These are phyloP conservation scores for Phytophthora pini DNA, from an alignment of 352 stramenopile species.

Conservation along the genomic window DNA sequence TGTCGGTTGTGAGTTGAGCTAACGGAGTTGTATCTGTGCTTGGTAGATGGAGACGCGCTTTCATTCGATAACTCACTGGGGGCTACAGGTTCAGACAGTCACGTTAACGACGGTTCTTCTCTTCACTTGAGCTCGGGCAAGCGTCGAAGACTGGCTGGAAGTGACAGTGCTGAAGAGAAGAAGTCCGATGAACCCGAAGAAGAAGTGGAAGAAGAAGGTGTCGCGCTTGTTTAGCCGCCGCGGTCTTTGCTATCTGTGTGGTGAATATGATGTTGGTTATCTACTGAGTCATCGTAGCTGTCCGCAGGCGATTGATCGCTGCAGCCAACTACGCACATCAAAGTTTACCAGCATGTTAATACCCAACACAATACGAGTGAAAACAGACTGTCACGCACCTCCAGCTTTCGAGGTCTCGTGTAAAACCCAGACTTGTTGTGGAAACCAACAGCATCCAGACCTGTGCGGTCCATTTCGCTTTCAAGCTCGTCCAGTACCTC, in stretches of 20 bases:
- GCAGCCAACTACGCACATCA: constrained; percentile 70
- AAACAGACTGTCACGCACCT: constrained; percentile 42
- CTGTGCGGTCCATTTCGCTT: constrained; percentile 62
- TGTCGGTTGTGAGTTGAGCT: not conserved
- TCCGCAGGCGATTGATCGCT: constrained; percentile 87
- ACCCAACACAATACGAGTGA: not conserved
- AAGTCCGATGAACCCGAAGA: constrained; percentile 18
- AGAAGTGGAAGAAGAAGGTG: constrained; percentile 25
- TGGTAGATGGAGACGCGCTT: constrained; percentile 42
- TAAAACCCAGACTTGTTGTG: constrained; percentile 81
- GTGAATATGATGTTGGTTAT: not conserved
- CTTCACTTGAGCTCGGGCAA: constrained; percentile 24
- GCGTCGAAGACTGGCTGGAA: constrained; percentile 27
- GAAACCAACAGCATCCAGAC: constrained; percentile 60
- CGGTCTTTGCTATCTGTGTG: not conserved
- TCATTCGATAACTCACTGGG: constrained; percentile 43
- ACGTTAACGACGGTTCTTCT: constrained; percentile 23
- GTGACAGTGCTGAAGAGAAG: constrained; percentile 18
- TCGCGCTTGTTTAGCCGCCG: constrained; percentile 29
- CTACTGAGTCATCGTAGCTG: constrained; percentile 74
- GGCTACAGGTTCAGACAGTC: constrained; percentile 19
- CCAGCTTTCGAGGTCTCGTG: constrained; percentile 78
- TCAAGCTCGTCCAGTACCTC: constrained; percentile 75
- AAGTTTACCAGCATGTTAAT: constrained; percentile 13
- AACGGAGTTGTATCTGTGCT: constrained; percentile 7